These are phyloP conservation scores for Neurospora sp. DNA, from an alignment of 2,329 filamentous ascomycete species.

Conservation along the genomic window DNA sequence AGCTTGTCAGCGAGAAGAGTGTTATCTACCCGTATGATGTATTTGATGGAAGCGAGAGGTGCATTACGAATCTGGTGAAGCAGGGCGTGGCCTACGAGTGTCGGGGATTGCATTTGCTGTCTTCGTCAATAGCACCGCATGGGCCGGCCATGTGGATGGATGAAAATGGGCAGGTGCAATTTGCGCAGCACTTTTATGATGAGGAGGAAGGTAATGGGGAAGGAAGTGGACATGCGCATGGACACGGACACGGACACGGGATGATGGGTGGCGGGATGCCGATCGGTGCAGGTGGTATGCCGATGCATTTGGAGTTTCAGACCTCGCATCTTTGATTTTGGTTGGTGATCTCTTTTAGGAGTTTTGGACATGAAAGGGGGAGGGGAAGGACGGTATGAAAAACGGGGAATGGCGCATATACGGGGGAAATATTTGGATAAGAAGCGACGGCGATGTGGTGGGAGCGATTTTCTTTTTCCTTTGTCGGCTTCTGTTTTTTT, in stretches of 20 bases:
- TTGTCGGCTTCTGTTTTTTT: background rate
- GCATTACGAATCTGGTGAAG: slow-evolving; percentile 14
- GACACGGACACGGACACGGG: background rate
- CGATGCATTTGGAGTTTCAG: background rate
- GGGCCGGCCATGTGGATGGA: background rate
- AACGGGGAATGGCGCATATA: background rate
- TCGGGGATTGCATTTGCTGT: slow-evolving; percentile 15
- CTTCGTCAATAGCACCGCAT: slow-evolving; percentile 12
- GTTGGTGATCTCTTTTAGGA: background rate
- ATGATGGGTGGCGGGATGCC: background rate
- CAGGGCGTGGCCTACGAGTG: slow-evolving; percentile 18
- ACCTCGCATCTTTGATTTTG: background rate
- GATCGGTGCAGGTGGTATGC: background rate
- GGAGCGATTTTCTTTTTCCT: background rate
- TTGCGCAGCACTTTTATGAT: background rate
- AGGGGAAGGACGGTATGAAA: background rate
- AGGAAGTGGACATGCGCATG: background rate
- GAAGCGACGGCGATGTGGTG: background rate
- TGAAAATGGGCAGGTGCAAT: background rate
- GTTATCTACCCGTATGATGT: slow-evolving; percentile 18
- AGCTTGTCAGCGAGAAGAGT: slow-evolving; percentile 17
- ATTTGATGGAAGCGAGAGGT: slow-evolving; percentile 18
- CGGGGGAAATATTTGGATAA: background rate
- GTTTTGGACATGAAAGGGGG: background rate
- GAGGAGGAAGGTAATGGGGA: slow-evolving; percentile 2